Evolutionary conservation across 192 early-diverging fungal genomes (phyloP).

Genomic region (Coemansia sp.): DNA sequence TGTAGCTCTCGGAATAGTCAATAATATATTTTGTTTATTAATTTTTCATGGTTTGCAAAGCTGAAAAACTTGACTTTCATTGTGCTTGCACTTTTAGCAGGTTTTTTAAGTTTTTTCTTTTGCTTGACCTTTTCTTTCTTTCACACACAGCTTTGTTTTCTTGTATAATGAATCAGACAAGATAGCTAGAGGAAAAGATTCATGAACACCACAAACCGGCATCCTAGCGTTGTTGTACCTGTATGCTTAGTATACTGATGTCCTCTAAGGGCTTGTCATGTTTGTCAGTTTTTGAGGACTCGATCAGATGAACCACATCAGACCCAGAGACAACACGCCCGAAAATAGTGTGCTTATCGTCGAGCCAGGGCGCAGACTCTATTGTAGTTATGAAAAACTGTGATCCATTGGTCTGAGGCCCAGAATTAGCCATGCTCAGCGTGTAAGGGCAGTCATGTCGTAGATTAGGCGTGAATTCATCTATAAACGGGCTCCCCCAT

Average conservation of each 20-base stretch:
- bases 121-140: too few relatives aligned
- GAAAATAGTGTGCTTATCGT: conserved; percentile 97
- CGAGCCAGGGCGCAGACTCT: conserved; percentile 86
- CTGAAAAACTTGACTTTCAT: too few relatives aligned
- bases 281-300: conserved; percentile 79
- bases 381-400: conserved; percentile 97
- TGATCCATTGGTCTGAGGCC: conserved; percentile 84
- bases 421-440: conserved; percentile 94
- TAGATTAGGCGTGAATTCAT: conserved; percentile 81
- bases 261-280: conserved; percentile 86
- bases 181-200: too few relatives aligned
- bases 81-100: too few relatives aligned
- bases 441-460: conserved; percentile 90
- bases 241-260: conserved; percentile 27
- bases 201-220: not conserved
- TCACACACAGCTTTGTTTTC: too few relatives aligned
- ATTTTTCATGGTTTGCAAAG: too few relatives aligned
- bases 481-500: conserved; percentile 92
- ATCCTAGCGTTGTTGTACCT: conserved; percentile 2
- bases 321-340: conserved; percentile 87
- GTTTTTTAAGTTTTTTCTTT: too few relatives aligned
- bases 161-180: too few relatives aligned
- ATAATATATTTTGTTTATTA: not conserved
- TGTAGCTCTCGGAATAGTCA: not conserved
- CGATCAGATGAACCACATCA: conserved; percentile 91